Base-by-base conservation (phyloP, 495 filamentous ascomycete species). In the Trichoderma erinaceum region DNA sequence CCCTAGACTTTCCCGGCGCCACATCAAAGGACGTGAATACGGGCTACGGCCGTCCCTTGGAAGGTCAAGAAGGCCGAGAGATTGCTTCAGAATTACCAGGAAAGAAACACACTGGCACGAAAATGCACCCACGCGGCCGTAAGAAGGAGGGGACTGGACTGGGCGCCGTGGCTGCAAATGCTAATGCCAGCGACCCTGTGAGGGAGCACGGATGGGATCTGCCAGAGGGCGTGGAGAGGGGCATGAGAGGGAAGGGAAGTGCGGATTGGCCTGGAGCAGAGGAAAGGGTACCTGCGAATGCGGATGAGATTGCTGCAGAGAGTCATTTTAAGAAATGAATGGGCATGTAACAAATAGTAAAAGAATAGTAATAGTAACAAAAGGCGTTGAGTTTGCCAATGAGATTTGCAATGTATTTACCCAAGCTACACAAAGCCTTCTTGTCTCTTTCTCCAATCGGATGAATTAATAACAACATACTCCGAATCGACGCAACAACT, bases 221-320 rank as follows among this genome's bases (percentile, higher is more conserved):
- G 27, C 56, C 56, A 29, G 56, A 61, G 56, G 56, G 56, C 25
- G 56, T 61, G 25, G 56, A 61, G 56, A 61, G 27, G 56, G 56
- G 56, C 25, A 13, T 11, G 25, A 27, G 12, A 13, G 56, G 25
- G 2, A 29, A 29, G 4, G 56, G 11, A 32, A 61, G 25, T 18
- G 3, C 10, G 8, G 25, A 61, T 6, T 32, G 25, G 23, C 56
- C 56, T 61, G 56, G 25, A 3, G 56, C 56, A 12, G 56, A 29
- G 27, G 25, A 32, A 6, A 32, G 11, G 16, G 56, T 32, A 23
- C 25, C 56, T 21, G 56, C 4, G 13, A 61, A 61, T 7, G 56
- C 56, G 4, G 56, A 61, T 32, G 25, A 32, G 13, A 10, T 61
- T 16, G 56, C 56, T 5, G 27, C 56, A 18, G 56, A 61, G 23